Base-by-base conservation (phyloP, 306 rosid species). In the Vigna mungo region DNA sequence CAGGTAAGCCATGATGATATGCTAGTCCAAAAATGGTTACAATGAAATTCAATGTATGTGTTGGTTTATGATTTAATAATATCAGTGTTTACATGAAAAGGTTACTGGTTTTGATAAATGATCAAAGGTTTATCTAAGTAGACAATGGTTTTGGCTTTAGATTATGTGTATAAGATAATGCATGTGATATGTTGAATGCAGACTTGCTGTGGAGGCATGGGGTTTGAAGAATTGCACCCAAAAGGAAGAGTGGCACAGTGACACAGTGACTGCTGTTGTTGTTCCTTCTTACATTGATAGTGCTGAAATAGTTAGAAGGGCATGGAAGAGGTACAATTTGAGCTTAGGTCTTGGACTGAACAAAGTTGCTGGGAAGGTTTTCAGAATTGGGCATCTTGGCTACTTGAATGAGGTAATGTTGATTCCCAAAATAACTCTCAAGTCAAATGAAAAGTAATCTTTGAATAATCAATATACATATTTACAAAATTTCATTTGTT, bases 181-280 rank as follows among this genome's bases (percentile, higher is more conserved):
- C 56, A 74, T 77, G 51, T 84, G 48, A 72, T 61, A 54, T 70
- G 74, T 17, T 37, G 73, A 79, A 63, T 81, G 18, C 78, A 96
- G 98, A 89, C 98, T 96, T 71, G 99, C 99, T 62, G 96, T 96
- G 75, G 98, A 92, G 87, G 99, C 99, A 70, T 96, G 99, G 99
- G 99, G 98, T 46, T 89, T 96, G 89, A 92, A 96, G 89, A 96
- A 96, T 78, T 96, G 99, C 89, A 96, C 99, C 71, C 91, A 91
- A 72, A 88, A 80, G 81, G 97, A 92, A 84, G 98, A 95, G 84
- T 95, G 98, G 98, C 72, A 11, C 71, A 95, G 98, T 85, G 91
- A 95, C 86, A 92, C 98, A 7, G 97, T 95, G 71, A 95, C 97
- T 75, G 97, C 98, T 82, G 91, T 92, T 66, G 9, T 95, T 68